These are phyloP conservation scores for Odontarrhena argentea DNA, from an alignment of 345 rosid species.

Conservation along the genomic window DNA sequence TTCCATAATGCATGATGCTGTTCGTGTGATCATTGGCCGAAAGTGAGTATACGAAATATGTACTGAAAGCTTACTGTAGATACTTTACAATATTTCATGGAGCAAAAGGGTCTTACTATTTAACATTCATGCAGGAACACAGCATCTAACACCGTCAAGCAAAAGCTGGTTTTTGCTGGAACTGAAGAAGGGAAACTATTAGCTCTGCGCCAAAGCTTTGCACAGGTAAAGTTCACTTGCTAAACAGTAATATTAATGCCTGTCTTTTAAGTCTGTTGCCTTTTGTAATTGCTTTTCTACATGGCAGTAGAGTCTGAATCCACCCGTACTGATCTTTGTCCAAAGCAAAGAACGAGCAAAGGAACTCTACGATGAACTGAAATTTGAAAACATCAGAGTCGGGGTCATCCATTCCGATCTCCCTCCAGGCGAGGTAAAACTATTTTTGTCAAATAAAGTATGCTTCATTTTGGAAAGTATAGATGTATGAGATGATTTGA, in stretches of 20 bases:
- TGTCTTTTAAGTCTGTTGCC: conserved; percentile 8
- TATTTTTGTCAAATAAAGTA: conserved; percentile 16
- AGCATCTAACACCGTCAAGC: conserved; percentile 82
- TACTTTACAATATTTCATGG: conserved; percentile 17
- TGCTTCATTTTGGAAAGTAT: not conserved
- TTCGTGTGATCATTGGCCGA: conserved; percentile 87
- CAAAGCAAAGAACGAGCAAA: conserved; percentile 93
- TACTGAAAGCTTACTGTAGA: not conserved
- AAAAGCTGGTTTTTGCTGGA: conserved; percentile 85
- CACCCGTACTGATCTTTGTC: conserved; percentile 83
- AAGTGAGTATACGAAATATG: conserved; percentile 56
- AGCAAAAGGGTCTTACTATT: conserved; percentile 25
- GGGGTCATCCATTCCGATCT: conserved; percentile 85
- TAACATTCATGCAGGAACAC: conserved; percentile 60
- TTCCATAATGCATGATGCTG: conserved; percentile 93
- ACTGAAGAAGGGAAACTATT: conserved; percentile 93
- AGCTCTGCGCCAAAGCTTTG: conserved; percentile 91
- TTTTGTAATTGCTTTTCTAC: conserved; percentile 38
- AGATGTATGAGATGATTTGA: conserved; percentile 3
- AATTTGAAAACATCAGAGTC: conserved; percentile 71
- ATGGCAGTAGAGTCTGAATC: conserved; percentile 83
- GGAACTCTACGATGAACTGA: conserved; percentile 81
- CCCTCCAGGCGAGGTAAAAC: conserved; percentile 65
- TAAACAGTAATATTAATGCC: not conserved
- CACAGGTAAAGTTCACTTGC: conserved; percentile 59